Base-by-base conservation (phyloP, 352 stramenopile genomes). In the Phytophthora citricola region DNA sequence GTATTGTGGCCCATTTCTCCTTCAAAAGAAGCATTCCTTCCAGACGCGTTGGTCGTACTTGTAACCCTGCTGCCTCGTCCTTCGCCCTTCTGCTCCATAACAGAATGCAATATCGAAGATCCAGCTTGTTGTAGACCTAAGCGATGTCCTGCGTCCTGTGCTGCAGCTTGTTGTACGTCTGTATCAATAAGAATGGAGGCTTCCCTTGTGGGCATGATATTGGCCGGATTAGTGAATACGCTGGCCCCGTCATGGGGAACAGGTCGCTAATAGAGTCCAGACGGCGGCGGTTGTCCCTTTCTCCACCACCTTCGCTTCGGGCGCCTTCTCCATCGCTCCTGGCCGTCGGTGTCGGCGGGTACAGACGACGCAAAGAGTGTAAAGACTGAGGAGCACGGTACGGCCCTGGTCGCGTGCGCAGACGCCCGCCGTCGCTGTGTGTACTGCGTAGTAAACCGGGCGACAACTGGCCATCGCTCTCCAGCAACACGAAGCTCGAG, bases 141-240 rank as follows among this genome's bases (percentile, higher is more conserved):
- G 27, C 63, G n/a, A 15, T 66, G 71, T 29, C 48, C 57, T 24
- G 60, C 41, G 29, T 74, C 63, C 24, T 71, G 61, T 15, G 50
- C 65, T 11, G 66, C 60, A 8, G 63, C 52, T 46, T 78, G 71
- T 59, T 87, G 77, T 17, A 79, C 73, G 65, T 93, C 82, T 20
- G 74, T 82, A 52, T 85, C 76, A 61, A 92, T 90, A 53, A 93
- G 76, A 57, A 93, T 91, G 14, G 81, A 88, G n/a, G 81, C 85
- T 55, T 93, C 79, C 11, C 83, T 58, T 40, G 85, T 89, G 44
- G 83, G 85, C 69, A 89, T 72, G 58, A 92, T 90, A 56, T 93
- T 93, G 51, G 82, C 79, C 15, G 83, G 81, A 54, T 82, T 93
- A 11, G 83, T 89, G 57, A 87, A 93, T 36, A 92, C 81, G 31